Evolutionary conservation across 164 flowering plant genomes (phyloP), one percentile per base, ranked within the genome.

Genomic region (Kingdonia uniflora): DNA sequence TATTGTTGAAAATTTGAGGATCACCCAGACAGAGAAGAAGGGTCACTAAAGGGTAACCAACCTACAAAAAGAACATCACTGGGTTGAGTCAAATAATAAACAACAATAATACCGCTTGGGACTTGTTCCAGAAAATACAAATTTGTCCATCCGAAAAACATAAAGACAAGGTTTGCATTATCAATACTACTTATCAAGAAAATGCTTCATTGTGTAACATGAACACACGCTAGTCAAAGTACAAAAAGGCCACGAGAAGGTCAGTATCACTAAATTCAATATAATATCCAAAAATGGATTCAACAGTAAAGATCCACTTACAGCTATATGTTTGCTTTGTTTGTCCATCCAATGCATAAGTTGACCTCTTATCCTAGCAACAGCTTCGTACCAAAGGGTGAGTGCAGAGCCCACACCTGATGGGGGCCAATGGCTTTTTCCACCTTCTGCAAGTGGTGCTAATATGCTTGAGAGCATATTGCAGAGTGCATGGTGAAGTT

Each of bases 11-110:
- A 48, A 80, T 72, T 65, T 71, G 85, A 63, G 95, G 94, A 70
- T 94, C 96, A 26, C 99, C 99, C 60, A 94, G 90, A 69, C 99
- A 94, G 41, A 94, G 87, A 67, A 94, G 92, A 68, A 94, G 95
- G 51, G 99, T 89, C 63, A 87, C 97, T 77, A 94, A 69, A 20
- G 99, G 99, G 48, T 89, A 94, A 29, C 95, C 99, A 75, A 94
- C 99, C 99, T 94, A 64, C 20, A 39, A 61, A 48, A 60, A 12
- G 35, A 33, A 52, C 8, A 29, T 3, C 35, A 29, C 8, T 4
- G 4, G 6, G 6, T 29, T 29, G 35, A 29, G 35, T 29, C 35
- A 29, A 29, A 29, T 3, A 3, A 8, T 29, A 29, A 4, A 29
- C 35, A 29, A 29, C 35, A 29, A 3, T 29, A 29, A 29, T 29